Conservation (phyloP, 2,329 filamentous ascomycete species). For the Sarocladiaceae sp. region DNA sequence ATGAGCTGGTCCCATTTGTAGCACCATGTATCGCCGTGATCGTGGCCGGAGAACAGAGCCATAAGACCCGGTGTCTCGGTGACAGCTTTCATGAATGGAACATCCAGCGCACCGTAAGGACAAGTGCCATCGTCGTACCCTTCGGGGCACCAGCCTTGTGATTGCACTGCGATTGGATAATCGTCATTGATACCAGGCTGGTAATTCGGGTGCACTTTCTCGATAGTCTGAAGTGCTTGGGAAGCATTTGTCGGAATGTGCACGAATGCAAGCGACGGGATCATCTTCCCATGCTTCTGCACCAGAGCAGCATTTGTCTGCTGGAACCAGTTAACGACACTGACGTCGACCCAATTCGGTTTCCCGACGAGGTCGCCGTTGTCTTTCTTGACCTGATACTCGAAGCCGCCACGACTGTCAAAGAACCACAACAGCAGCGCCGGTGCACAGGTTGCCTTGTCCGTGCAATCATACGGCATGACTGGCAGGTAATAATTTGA, state of each 20-base stretch:
- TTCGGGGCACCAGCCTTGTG: slow-evolving; percentile 38
- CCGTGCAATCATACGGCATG: slow-evolving; percentile 29
- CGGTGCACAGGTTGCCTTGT: slow-evolving; percentile 26
- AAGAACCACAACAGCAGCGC: slow-evolving; percentile 66
- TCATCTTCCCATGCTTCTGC: slow-evolving; percentile 24
- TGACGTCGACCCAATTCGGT: slow-evolving; percentile 41
- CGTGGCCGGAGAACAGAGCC: slow-evolving; percentile 60
- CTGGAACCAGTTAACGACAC: slow-evolving; percentile 42
- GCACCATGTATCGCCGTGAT: slow-evolving; percentile 61
- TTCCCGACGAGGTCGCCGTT: slow-evolving; percentile 26
- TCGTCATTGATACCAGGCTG: slow-evolving; percentile 45
- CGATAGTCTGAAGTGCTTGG: slow-evolving; percentile 29
- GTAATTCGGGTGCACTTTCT: slow-evolving; percentile 28
- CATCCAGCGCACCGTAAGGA: slow-evolving; percentile 46
- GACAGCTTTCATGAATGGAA: slow-evolving; percentile 60
- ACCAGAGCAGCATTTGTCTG: slow-evolving; percentile 21
- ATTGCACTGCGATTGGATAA: slow-evolving; percentile 35
- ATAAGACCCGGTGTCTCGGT: slow-evolving; percentile 49
- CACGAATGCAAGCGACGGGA: slow-evolving; percentile 44
- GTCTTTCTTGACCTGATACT: slow-evolving; percentile 35
- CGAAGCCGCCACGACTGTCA: slow-evolving; percentile 57
- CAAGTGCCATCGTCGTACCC: slow-evolving; percentile 33
- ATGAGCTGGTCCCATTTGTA: slow-evolving; percentile 40
- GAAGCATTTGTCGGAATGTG: slow-evolving; percentile 44
- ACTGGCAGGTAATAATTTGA: slow-evolving; percentile 47